Evolutionary conservation across 1,139 yeast species (phyloP), one percentile per base, ranked within the genome.

Genomic region (Suhomyces kunorum): DNA sequence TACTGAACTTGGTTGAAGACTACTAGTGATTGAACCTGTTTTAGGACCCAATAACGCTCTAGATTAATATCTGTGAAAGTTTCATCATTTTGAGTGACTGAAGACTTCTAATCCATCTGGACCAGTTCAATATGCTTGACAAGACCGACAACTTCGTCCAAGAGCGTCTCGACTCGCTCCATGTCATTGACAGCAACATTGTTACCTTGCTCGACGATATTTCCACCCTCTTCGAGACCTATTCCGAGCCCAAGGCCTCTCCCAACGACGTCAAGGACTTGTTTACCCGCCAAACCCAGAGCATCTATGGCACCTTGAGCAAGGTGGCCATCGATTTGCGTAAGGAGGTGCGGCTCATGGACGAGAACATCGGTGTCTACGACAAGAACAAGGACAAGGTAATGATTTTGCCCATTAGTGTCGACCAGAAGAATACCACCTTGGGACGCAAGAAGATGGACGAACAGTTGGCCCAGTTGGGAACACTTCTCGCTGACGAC

Each of bases 381-480:
- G 67, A 66, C 41, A 63, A 63, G 43, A 71, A 73, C 46, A 60
- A 64, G 14, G 78, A 76, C 48, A 68, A 69, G 12, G 63, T 76
- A 11, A 78, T 77, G 69, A 71, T 81, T 19, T 61, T 80, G 25
- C 87, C 87, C 3, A 75, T 81, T 2, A 68, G 72, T 30, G 79
- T 81, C 15, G 81, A 79, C 45, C 83, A 80, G 51, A 81, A 80
- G 62, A 81, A 82, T 36, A 75, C 84, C 6, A 68, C 70, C 55
- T 68, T 80, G 28, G 85, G 85, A 2, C 63, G 63, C 29, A 66
- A 65, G 47, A 77, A 80, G 56, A 56, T 80, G 39, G 60, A 66
- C 13, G 60, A 60, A 12, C 74, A 70, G 45, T 49, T 71, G 19
- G 41, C 44, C 14, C 64, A 64, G 36, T 53, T 69, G 53, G 49